Conservation (phyloP, 139 green algal genomes). For the Chlamydomonas applanata region DNA sequence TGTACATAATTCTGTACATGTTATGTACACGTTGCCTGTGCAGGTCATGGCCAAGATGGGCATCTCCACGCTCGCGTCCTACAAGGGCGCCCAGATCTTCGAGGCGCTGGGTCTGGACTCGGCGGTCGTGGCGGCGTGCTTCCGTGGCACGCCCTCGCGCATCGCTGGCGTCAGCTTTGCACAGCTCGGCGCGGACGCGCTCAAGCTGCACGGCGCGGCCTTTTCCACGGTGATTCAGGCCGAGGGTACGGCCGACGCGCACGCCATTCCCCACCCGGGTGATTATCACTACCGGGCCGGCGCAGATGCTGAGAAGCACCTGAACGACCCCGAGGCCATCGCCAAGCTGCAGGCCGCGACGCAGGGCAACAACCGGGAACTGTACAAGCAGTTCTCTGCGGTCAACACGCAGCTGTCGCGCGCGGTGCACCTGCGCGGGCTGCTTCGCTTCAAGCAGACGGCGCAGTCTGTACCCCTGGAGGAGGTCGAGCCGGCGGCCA, state of each 20-base stretch:
- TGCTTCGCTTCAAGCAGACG: constrained; percentile 81
- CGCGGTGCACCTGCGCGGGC: constrained; percentile 77
- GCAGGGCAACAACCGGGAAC: constrained; percentile 56
- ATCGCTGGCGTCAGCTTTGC: constrained; percentile 70
- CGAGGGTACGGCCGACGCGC: constrained; percentile 46
- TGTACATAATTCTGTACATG: too few species aligned
- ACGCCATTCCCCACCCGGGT: constrained; percentile 57
- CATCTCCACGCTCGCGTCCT: constrained; percentile 91
- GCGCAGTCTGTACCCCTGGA: constrained; percentile 32
- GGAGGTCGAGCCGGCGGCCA: constrained; percentile 82
- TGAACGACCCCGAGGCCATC: constrained; percentile 92
- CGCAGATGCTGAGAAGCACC: constrained; percentile 74
- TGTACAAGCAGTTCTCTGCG: constrained; percentile 73
- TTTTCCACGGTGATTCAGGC: constrained; percentile 46
- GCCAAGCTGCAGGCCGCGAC: constrained; percentile 74
- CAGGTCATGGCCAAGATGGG: constrained; percentile 73
- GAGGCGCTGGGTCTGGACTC: constrained; percentile 81
- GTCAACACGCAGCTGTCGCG: constrained; percentile 66
- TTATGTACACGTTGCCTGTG: too few species aligned
- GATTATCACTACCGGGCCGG: constrained; percentile 75
- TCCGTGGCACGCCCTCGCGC: constrained; percentile 81
- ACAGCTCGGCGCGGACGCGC: constrained; percentile 58
- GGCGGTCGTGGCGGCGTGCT: constrained; percentile 88
- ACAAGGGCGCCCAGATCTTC: constrained; percentile 99
- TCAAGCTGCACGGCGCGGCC: constrained; percentile 70